Base-by-base conservation (phyloP, 2,329 filamentous ascomycete genomes). In the Epichloe festucae region DNA sequence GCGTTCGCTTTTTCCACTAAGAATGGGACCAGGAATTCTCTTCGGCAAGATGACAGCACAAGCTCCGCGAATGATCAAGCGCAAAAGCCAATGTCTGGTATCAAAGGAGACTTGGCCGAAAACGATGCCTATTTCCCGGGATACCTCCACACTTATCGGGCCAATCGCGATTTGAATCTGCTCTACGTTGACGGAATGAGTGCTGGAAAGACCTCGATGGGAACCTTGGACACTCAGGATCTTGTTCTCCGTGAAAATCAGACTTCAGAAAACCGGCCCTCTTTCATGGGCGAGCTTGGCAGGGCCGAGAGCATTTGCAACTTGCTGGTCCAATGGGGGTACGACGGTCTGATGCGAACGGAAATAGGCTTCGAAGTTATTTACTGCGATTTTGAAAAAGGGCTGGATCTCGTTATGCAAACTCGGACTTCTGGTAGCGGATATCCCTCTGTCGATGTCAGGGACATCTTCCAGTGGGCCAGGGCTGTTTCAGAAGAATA, bases 351-450 rank as follows among this genome's bases (percentile, higher is more conserved):
- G 21, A 64, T 87, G 2, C 75, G 84, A 11, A 82, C 82, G 74
- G 84, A 88, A 60, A 74, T 75, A 17, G 84, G 84, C 0, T 87
- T 87, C 56, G 84, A 88, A 63, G 72, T 85, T 50, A 83, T 87
- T 48, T 69, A 84, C 19, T 88, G 84, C 62, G 69, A 82, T 50
- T 87, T 88, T 45, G 56, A 58, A 10, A 56, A 67, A 3, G 71
- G 71, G 0, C 55, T 78, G 11, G 61, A 68, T 17, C 59, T 68
- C 19, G 53, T 72, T 1, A 58, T 1, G 53, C 58, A 3, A 56
- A 54, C 11, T 52, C 60, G 35, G 54, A 59, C 21, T 17, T 15
- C 46, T 8, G 11, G 3, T 6, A n/a, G 17, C 19, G 36, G n/a
- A 12, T 3, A n/a, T 8, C 2, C 12, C 21, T 1, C n/a, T n/a